Evolutionary conservation across 805 yeast species (phyloP), one percentile per base, ranked within the genome.

Genomic region (Danielia oregonensis): DNA sequence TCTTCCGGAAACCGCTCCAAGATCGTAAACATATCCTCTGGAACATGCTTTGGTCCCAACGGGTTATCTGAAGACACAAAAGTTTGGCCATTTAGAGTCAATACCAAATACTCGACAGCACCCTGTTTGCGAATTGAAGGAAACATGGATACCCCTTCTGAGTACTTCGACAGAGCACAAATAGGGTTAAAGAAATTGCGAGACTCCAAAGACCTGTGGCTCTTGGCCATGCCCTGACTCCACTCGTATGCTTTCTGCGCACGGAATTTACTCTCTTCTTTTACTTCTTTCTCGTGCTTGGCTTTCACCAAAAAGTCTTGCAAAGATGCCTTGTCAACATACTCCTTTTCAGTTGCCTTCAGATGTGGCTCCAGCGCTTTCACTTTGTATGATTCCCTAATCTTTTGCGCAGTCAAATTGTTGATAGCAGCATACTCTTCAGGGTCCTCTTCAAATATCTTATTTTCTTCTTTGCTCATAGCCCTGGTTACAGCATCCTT

Each of bases 191-290:
- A 74, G 39, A 72, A 73, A 34, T 67, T 68, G 6, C 57, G 51
- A 11, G 57, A 46, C 30, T 63, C 72, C 10, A 76, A 43, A 0
- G 75, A 55, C 28, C 70, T 52, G 5, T 69, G 61, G n/a, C 59
- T 46, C 12, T 55, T 48, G 25, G 48, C 44, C 44, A 60, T 55
- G 26, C 63, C 56, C 24, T 47, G 60, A 26, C 74, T 65, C 74
- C 77, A 74, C 34, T 76, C 81, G 39, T 60, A 76, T 0, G 82
- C 79, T 26, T 66, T 64, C 24, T 60, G 49, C 30, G 70, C 72
- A 24, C 78, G 65, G 46, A 74, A 75, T 26, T 61, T 48, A 24
- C 61, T 60, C 37, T 74, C 74, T 24, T 68, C 69, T 21, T 61
- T 61, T 13, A 43, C 30, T 15, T 67, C 68, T 35, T 61, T 62